Evolutionary conservation across 345 rosid genomes (phyloP), one percentile per base, ranked within the genome.

Genomic region (Sisymbrium irio): DNA sequence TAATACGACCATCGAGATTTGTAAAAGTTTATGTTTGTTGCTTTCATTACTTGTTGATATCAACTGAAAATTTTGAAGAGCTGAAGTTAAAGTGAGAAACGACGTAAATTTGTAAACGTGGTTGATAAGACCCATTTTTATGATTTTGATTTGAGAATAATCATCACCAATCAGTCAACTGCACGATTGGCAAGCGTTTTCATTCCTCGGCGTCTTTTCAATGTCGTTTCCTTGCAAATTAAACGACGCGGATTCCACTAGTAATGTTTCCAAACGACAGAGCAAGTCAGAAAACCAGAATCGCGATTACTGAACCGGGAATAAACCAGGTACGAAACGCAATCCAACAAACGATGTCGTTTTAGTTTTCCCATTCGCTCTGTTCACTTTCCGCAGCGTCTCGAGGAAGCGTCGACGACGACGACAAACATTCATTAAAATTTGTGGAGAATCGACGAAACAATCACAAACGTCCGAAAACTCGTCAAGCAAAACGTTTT

Each of bases 311-410:
- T 6, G 15, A 58, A 58, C 28, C 44, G 28, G 42, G 15, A 58
- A 35, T 27, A 0, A 5, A 49, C 18, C 57, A 25, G 57, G 3
- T 50, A 44, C 44, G n/a, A 19, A 41, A n/a, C 13, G 22, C 66
- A 44, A 1, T 5, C 0, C 0, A 0, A 0, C 13, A 10, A 10
- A 73, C 66, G 72, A 0, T 53, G 53, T 12, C 53, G 66, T 56
- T 47, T 13, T 1, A 0, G 7, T 41, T 45, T 45, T 12, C 14
- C 1, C 11, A 61, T 6, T 47, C 67, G 25, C 15, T 62, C 18
- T 40, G 53, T 46, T 33, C 72, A 36, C 60, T 74, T 15, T 14
- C 64, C 64, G 28, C 36, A 19, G 36, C 69, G 53, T 72, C 35
- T 62, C 0, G 54, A 62, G 55, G 55, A 72, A 65, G 72, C 58